Evolutionary conservation across 2,329 filamentous ascomycete genomes (phyloP), one percentile per base, ranked within the genome.

Genomic region (Stylonectria norvegica): DNA sequence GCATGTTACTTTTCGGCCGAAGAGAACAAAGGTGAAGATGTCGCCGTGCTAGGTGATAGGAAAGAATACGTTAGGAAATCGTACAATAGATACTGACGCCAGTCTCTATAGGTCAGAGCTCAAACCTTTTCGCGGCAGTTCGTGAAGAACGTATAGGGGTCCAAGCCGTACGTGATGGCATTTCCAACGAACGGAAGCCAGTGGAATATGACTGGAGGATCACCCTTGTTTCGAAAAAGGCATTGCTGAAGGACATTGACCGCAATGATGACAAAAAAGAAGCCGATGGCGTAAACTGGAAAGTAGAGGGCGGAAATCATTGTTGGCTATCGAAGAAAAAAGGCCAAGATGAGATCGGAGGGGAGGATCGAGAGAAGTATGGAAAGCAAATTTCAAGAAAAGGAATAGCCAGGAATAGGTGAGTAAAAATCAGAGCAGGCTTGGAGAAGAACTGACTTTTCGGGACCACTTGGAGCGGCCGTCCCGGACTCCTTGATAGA

Each of bases 101-200:
- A n/a, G n/a, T n/a, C n/a, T n/a, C n/a, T n/a, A n/a, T n/a, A n/a
- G n/a, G n/a, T n/a, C n/a, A 9, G 1, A 22, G 23, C 5, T 16
- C 57, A 41, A 56, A 86, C 83, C 79, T 88, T 87, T 57, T 75
- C 68, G 47, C 77, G 78, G 54, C 76, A 81, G 15, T 69, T 55
- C 43, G 76, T 75, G 61, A 86, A 86, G 69, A 87, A 87, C 30
- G 68, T 69, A 60, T 76, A 81, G 0, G 84, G 84, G 48, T 88
- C 79, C 47, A 85, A 82, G 51, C 84, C 85, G 65, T 88, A 88
- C 16, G 73, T 73, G 42, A 88, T 68, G 5, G 85, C 85, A 61
- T 78, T 87, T 33, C 85, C 85, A 45, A 88, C 68, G 49, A 85
- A 71, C 1, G 78, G 78, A 15, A 81, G 49, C 67, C 71, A 78